A percentile compares a stretch with the other conserved stretches of the same genome.
These are phyloP conservation scores for Acanthamoeba lenticulata DNA, from an alignment of 208 protist genomes.

Conservation along the genomic window DNA sequence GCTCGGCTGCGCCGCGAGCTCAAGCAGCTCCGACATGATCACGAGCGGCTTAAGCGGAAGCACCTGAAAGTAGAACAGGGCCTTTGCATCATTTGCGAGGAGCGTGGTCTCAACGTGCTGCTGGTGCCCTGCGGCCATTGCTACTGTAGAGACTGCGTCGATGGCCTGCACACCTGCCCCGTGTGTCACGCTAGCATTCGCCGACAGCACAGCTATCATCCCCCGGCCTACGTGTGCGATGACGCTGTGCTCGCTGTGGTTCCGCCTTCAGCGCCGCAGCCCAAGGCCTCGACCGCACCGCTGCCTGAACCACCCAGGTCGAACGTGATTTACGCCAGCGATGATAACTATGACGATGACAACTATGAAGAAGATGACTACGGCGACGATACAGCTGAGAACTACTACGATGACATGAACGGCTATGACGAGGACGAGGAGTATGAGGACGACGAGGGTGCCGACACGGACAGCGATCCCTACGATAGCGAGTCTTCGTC, in stretches of 20 bases:
- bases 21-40: not conserved
- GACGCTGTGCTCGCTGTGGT: slow-evolving; percentile 30
- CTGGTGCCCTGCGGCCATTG: slow-evolving; percentile 52
- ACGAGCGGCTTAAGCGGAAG: slow-evolving; percentile 41
- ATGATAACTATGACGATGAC: not conserved
- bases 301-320: too few relatives aligned
- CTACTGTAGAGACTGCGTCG: slow-evolving; percentile 49
- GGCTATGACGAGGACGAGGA: not conserved
- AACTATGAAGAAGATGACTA: not conserved
- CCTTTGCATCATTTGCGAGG: slow-evolving; percentile 60
- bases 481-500: too few relatives aligned
- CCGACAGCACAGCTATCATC: slow-evolving; percentile 7
- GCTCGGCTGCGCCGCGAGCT: slow-evolving; percentile 7
- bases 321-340: not conserved
- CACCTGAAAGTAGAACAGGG: slow-evolving; percentile 1
- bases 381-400: not conserved
- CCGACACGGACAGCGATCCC: not conserved
- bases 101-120: not conserved
- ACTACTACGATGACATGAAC: not conserved
- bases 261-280: not conserved
- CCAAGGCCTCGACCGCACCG: too few relatives aligned
- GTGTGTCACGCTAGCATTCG: not conserved
- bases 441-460: not conserved
- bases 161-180: not conserved
- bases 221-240: slow-evolving; percentile 44